Percentiles rank a stretch among this genome's conserved stretches.
Conservation (phyloP, 176 grass and related monocot species). For the Rhynchospora tenuis region DNA sequence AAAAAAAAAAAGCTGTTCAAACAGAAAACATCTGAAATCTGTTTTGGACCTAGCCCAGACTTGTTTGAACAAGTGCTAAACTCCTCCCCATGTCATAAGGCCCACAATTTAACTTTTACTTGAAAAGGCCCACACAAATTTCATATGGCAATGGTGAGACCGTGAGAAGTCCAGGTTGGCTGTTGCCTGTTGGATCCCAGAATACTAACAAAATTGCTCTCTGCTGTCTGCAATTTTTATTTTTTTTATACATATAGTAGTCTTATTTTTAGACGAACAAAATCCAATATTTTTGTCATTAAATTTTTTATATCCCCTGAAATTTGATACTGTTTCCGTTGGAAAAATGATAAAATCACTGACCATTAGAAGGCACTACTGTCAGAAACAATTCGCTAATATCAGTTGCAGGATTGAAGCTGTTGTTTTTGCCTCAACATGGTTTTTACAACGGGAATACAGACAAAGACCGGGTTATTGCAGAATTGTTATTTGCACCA, state of each 20-base stretch:
- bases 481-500: background rate
- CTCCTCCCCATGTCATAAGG: background rate
- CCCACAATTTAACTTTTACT: background rate
- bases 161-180: background rate
- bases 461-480: background rate
- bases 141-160: background rate
- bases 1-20: background rate
- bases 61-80: background rate
- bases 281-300: too few relatives aligned
- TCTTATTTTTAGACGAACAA: too few relatives aligned
- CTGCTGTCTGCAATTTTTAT: background rate
- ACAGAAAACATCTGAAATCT: background rate
- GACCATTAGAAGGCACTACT: background rate
- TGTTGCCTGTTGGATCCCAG: background rate
- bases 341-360: too few relatives aligned
- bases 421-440: background rate
- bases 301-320: too few relatives aligned
- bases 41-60: background rate
- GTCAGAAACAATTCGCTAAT: background rate
- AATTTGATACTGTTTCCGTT: too few relatives aligned
- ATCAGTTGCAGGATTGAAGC: background rate
- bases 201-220: background rate
- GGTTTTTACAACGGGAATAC: background rate
- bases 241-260: too few relatives aligned
- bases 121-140: background rate